Evolutionary conservation across 1,139 yeast genomes (phyloP).

Genomic region (Meyerozyma smithsonii): DNA sequence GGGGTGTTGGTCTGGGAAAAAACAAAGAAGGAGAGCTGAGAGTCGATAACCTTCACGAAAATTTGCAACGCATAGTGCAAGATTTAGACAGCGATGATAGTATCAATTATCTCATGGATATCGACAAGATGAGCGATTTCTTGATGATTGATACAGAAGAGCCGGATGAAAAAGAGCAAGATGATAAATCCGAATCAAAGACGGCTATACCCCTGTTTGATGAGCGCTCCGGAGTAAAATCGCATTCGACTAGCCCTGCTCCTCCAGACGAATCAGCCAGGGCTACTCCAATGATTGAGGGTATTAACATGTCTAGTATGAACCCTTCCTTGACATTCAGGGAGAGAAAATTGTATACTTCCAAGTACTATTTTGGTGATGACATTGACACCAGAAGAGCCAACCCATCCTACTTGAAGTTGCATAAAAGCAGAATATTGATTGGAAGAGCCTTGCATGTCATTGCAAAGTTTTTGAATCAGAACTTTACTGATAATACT

Average conservation of each 20-base stretch:
- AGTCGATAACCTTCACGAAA: slow-evolving; percentile 31
- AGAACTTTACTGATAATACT: slow-evolving; percentile 62
- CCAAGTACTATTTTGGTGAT: slow-evolving; percentile 53
- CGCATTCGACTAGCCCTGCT: neutral
- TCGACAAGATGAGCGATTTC: slow-evolving; percentile 5
- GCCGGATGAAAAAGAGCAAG: neutral
- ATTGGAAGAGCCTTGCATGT: slow-evolving; percentile 69
- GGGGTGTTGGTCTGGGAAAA: slow-evolving; percentile 18
- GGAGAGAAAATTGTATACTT: slow-evolving; percentile 55
- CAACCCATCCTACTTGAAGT: slow-evolving; percentile 49
- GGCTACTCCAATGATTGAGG: slow-evolving; percentile 40
- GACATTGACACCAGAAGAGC: slow-evolving; percentile 42
- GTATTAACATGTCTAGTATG: slow-evolving; percentile 39
- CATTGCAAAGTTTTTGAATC: slow-evolving; percentile 45
- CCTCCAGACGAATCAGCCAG: slow-evolving; percentile 29
- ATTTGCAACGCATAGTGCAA: slow-evolving; percentile 35
- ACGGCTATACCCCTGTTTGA: neutral
- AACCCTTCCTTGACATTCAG: slow-evolving; percentile 52
- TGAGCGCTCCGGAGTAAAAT: neutral
- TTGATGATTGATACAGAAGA: neutral
- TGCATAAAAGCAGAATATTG: slow-evolving; percentile 58
- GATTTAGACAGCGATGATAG: slow-evolving; percentile 26
- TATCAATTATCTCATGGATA: slow-evolving; percentile 8
- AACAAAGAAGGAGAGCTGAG: slow-evolving; percentile 22
- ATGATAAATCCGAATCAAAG: slow-evolving; percentile 2